These are phyloP conservation scores for Calocybe gangraenosa DNA, from an alignment of 768 basidiomycete species.

Conservation along the genomic window DNA sequence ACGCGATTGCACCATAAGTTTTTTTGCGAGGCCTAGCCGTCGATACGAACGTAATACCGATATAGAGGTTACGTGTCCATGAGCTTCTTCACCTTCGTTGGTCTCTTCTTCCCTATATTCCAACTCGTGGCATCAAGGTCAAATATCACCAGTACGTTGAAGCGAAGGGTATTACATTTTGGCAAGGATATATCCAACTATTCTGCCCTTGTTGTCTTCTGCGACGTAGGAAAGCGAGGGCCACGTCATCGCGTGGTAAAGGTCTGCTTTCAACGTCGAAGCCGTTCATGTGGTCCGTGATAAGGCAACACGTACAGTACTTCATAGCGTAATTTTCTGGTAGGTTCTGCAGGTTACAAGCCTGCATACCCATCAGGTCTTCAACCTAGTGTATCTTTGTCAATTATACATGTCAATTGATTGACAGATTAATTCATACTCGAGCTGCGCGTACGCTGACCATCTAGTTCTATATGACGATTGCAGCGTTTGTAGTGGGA, in stretches of 20 bases:
- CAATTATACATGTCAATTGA: background rate
- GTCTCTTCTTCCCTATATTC: conserved; percentile 60
- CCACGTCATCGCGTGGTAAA: conserved; percentile 95
- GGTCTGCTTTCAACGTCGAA: conserved; percentile 36
- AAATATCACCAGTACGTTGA: conserved; percentile 1
- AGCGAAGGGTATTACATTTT: conserved; percentile 68
- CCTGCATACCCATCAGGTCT: conserved; percentile 93
- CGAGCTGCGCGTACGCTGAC: conserved; percentile 39
- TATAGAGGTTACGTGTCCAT: conserved; percentile 96
- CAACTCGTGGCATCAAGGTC: conserved; percentile 12
- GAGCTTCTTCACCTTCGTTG: conserved; percentile 59
- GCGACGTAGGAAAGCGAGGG: conserved; percentile 92
- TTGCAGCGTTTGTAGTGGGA: background rate
- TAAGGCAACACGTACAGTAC: conserved; percentile 48
- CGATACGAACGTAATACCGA: conserved; percentile 90
- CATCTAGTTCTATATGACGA: conserved; percentile 22
- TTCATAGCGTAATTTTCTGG: conserved; percentile 92
- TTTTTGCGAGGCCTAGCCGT: conserved; percentile 89
- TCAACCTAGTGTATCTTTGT: conserved; percentile 54
- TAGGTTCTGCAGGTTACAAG: conserved; percentile 90
- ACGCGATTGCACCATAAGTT: conserved; percentile 95
- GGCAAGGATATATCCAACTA: conserved; percentile 93
- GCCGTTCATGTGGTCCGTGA: no score
- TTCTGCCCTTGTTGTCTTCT: conserved; percentile 84
- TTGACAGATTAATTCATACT: conserved; percentile 21